Evolutionary conservation across 2,329 filamentous ascomycete species (phyloP), one percentile per base, ranked within the genome.

Genomic region (Pseudogymnoascus sp.): DNA sequence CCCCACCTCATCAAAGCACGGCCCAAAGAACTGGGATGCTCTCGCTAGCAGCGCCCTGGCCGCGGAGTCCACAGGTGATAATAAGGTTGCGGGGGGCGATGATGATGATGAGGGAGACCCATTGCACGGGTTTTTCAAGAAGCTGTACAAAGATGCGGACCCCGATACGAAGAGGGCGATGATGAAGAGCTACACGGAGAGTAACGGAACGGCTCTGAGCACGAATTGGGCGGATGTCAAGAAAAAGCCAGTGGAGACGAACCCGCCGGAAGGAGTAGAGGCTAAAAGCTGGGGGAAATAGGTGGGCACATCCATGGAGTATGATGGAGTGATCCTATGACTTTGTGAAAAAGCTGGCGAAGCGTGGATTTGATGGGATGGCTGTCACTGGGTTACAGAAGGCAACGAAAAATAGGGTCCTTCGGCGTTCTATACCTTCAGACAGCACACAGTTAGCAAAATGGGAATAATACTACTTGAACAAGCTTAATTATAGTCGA

Each of bases 101-200:
- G 80, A 82, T 0, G 80, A 83, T 0, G 76, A 81, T 10, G 80
- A 82, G 64, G 81, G 80, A 1, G 84, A 87, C 63, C 84, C 88
- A 29, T 85, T 92, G 7, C 88, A 95, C 68, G 72, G 74, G 9
- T 97, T 97, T 76, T 99, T 99, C 80, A 94, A 95, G 79, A 86
- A 88, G 70, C 79, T 99, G 1, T 97, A 93, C 76, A 85, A 88
- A 65, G 80, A 78, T 36, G 86, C 90, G 0, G 85, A 88, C 58
- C 84, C 87, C 0, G 93, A 99, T 68, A 90, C 90, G 63, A 85
- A 86, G 71, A 85, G 92, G 1, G 94, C 94, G 7, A 99, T 99
- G 94, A 90, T 95, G 85, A 99, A 99, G 83, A 96, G 90, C 71
- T 97, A 90, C 70, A 81, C 85, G 11, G 93, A 99, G 79, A 97